Percentiles rank a stretch among this genome's conserved stretches.
phyloP scores from a whole-genome alignment of 768 basidiomycete genomes.

The Melanogaster broomeanus region DNA sequence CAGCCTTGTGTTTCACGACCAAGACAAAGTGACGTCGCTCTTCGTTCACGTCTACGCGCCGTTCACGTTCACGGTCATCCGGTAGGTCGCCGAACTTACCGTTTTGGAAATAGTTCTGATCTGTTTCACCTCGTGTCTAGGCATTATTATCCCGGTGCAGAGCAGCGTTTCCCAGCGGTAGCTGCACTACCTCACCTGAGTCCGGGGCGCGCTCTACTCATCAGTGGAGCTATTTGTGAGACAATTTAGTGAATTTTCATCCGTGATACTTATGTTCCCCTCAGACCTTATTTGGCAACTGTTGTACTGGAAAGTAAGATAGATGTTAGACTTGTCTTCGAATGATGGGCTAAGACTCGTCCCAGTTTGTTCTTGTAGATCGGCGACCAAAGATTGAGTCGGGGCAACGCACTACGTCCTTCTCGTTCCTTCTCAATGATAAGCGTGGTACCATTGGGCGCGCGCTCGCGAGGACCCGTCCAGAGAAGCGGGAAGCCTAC shows the following conservation, averaged over 20 bases:
- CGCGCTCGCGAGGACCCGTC: conserved; percentile 57
- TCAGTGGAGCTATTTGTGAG: conserved; percentile 86
- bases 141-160: conserved; percentile 85
- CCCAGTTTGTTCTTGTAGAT: conserved; percentile 82
- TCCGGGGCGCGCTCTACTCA: conserved; percentile 68
- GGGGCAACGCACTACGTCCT: conserved; percentile 87
- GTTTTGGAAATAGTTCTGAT: background rate
- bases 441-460: conserved; percentile 84
- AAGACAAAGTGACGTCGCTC: conserved; percentile 93
- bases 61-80: conserved; percentile 86
- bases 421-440: conserved; percentile 86
- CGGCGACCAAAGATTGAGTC: conserved; percentile 89
- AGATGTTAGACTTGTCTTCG: background rate
- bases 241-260: conserved; percentile 8
- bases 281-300: conserved; percentile 91
- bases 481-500: conserved; percentile 60
- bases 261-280: conserved; percentile 6
- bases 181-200: conserved; percentile 65
- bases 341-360: conserved; percentile 1
- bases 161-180: conserved; percentile 84
- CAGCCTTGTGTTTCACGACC: conserved; percentile 96
- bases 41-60: conserved; percentile 96
- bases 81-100: conserved; percentile 46
- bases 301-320: conserved; percentile 83
- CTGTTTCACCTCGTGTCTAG: conserved; percentile 39